These are phyloP conservation scores for Metschnikowia similis DNA, from an alignment of 805 yeast genomes.

Conservation along the genomic window DNA sequence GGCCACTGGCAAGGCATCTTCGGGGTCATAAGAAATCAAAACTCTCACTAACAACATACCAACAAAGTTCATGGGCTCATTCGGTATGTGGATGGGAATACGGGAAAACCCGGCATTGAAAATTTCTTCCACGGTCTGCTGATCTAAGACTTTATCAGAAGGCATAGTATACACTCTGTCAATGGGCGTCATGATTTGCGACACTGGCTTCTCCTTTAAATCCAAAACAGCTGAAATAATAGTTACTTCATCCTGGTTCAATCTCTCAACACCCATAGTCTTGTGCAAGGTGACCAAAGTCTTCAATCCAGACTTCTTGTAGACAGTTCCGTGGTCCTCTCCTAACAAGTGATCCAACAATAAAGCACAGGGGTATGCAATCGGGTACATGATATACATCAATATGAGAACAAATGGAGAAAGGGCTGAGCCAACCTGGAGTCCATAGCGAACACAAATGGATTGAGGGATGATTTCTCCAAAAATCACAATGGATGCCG, in stretches of 20 bases:
- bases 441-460: constrained; percentile 86
- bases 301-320: constrained; percentile 88
- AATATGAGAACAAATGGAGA: constrained; percentile 80
- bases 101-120: constrained; percentile 92
- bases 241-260: constrained; percentile 93
- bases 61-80: constrained; percentile 83
- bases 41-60: constrained; percentile 95
- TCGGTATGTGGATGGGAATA: constrained; percentile 88
- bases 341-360: constrained; percentile 81
- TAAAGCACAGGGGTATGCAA: constrained; percentile 85
- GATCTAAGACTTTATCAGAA: constrained; percentile 78
- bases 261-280: constrained; percentile 91
- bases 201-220: constrained; percentile 84
- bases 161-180: constrained; percentile 84
- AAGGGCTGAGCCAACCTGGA: constrained; percentile 84
- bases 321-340: constrained; percentile 93
- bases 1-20: constrained; percentile 88
- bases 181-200: constrained; percentile 90
- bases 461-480: constrained; percentile 98
- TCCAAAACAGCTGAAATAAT: constrained; percentile 92
- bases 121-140: constrained; percentile 79
- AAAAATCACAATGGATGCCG: constrained; percentile 86
- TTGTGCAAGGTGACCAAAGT: constrained; percentile 89
- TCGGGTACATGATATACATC: constrained; percentile 88
- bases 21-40: constrained; percentile 93